Evolutionary conservation across 2,329 filamentous ascomycete species (phyloP), one percentile per base, ranked within the genome.

Genomic region (Aspergillus floridensis): DNA sequence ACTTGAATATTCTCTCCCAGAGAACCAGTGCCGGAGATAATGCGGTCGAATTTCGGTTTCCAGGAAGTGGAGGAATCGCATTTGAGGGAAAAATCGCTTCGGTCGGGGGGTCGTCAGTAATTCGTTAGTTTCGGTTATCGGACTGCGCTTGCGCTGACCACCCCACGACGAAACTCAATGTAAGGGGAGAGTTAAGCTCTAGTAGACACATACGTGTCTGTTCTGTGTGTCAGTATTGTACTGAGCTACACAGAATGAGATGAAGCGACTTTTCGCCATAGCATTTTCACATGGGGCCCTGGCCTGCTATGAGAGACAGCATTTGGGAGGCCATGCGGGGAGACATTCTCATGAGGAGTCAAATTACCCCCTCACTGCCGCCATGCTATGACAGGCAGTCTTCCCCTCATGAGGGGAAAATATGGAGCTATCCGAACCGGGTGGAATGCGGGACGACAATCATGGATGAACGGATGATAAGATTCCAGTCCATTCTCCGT

Each of bases 401-500:
- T 19, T n/a, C 60, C 57, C 63, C 63, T 62, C 63, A 57, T 54
- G 63, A 63, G 63, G 63, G 62, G 63, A 51, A 31, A 5, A 19
- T n/a, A 19, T 22, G 49, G 16, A 54, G 53, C 53, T 49, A 29
- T 48, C 44, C 52, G 10, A 29, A 63, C 57, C 1, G n/a, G 56
- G 59, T 24, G 52, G 54, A 58, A 46, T 32, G 50, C 50, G 50
- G 50, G 50, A 38, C 50, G 50, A 38, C 50, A 29, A 21, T 22
- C 47, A n/a, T 21, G 47, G 12, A 12, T 21, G 16, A 19, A 8
- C n/a, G 49, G 35, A 10, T 29, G 26, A 7, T 29, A 29, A 29
- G 29, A 19, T 19, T 32, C 10, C 19, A 47, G 12, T 14, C 16
- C 22, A 38, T 10, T 38, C 26, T 29, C 21, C 31, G 22, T n/a